Evolutionary conservation across 2,329 filamentous ascomycete species (phyloP), one percentile per base, ranked within the genome.

Genomic region (Arthroderma sp.): DNA sequence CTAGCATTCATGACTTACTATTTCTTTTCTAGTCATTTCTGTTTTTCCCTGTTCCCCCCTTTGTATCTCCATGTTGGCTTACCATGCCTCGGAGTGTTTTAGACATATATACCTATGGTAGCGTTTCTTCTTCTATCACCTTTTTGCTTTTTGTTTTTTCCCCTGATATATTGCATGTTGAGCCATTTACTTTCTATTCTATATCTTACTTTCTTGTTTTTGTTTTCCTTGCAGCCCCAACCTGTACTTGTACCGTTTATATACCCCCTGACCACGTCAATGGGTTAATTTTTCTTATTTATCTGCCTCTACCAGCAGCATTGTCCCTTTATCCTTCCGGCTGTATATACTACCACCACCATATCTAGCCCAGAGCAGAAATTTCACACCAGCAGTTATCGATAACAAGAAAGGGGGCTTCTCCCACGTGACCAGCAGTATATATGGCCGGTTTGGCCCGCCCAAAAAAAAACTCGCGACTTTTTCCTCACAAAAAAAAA

Each of bases 101-200:
- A 38, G 4, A 40, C 39, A 22, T 11, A 9, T 32, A 11, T 39
- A 44, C 31, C 31, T 47, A 27, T 32, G 10, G 42, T 32, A 37
- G 28, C 40, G 48, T 40, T 48, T 49, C 42, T 50, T 30, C 45
- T 46, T 36, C 45, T 44, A 11, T 47, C 11, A 44, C 32, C 39
- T 22, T 32, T 8, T 45, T 41, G 29, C 29, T 46, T 27, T 27
- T 48, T 45, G 31, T 43, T 30, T 39, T 31, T 9, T 37, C 27
- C 36, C n/a, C 34, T 36, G 22, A 36, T 43, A 15, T 5, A 29
- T 10, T 27, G 41, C 11, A 34, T 34, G 9, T 9, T 34, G 31
- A 37, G 30, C 22, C 15, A 36, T 31, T 9, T 29, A 29, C 15
- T 11, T 29, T 40, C 29, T 27, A 15, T 30, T 5, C 28, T 29